Evolutionary conservation across 169 alveolate species (phyloP).

Genomic region (Babesia microti): DNA sequence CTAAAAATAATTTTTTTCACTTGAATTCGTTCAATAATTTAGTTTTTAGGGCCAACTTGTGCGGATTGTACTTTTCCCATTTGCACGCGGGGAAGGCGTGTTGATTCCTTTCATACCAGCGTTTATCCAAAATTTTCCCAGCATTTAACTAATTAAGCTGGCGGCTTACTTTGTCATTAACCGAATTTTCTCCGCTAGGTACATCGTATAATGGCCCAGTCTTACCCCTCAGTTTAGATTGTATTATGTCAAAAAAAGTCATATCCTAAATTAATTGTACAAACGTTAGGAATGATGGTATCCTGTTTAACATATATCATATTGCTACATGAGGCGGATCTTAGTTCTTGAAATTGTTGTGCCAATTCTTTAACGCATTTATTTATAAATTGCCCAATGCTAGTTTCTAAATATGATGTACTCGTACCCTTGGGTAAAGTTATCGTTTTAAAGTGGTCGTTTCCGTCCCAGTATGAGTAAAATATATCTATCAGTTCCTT

Average conservation of each 20-base stretch:
- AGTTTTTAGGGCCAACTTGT: no score
- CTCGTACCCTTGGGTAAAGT: slow-evolving; percentile 21
- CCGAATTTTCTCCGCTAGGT: slow-evolving; percentile 31
- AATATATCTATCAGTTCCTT: slow-evolving; percentile 28
- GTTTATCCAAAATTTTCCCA: slow-evolving; percentile 36
- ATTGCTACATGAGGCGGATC: slow-evolving; percentile 38
- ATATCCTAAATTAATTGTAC: no score
- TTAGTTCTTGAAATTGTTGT: slow-evolving; percentile 22
- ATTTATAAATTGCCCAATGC: slow-evolving; percentile 40
- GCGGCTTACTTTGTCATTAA: slow-evolving; percentile 10
- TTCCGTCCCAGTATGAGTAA: slow-evolving; percentile 32
- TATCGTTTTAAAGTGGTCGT: slow-evolving; percentile 33
- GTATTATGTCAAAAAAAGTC: slow-evolving; percentile 32
- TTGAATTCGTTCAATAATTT: no score
- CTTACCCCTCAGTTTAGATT: slow-evolving; percentile 37
- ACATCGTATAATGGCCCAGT: slow-evolving; percentile 29
- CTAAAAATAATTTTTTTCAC: no score
- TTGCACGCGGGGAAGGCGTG: slow-evolving; percentile 44
- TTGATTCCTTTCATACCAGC: slow-evolving; percentile 43
- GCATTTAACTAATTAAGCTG: slow-evolving; percentile 7
- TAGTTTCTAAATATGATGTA: no score
- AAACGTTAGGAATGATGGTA: slow-evolving; percentile 34
- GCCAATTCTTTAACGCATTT: slow-evolving; percentile 37
- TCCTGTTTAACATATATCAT: slow-evolving; percentile 35
- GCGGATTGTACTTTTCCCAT: slow-evolving; percentile 48